Conservation (phyloP, 208 protist genomes). For the Cochliopodium minus region DNA sequence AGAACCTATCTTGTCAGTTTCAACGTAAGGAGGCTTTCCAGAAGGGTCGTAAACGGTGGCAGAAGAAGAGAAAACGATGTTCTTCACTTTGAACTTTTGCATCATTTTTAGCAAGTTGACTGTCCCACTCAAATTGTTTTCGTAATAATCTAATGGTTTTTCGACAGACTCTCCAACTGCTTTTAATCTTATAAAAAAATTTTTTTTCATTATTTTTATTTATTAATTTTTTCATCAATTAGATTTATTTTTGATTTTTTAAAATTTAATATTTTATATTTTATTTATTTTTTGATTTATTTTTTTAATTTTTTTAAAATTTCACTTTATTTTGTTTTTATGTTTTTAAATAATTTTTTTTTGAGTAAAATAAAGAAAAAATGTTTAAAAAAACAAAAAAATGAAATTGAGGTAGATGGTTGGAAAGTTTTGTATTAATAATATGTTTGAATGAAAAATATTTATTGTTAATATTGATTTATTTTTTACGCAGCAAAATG, state of each 20-base stretch:
- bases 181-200: constrained; percentile 43
- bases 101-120: constrained; percentile 71
- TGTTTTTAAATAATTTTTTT: too few species aligned
- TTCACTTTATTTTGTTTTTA: too few species aligned
- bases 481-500: constrained; percentile 87
- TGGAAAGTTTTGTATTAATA: too few species aligned
- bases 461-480: too few species aligned
- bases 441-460: too few species aligned
- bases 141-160: constrained; percentile 76
- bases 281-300: too few species aligned
- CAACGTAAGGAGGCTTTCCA: constrained; percentile 10
- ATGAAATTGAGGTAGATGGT: too few species aligned
- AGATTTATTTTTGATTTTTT: constrained; percentile 1
- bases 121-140: constrained; percentile 83
- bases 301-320: too few species aligned
- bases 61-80: constrained; percentile 84
- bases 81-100: constrained; percentile 57
- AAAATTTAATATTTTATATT: constrained; percentile 1
- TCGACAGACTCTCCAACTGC: constrained; percentile 70
- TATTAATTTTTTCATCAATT: background rate
- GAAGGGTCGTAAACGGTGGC: constrained; percentile 71
- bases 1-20: constrained; percentile 13
- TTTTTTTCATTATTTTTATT: background rate
- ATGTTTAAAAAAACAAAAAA: too few species aligned
- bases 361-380: too few species aligned